These are phyloP conservation scores for Ophiostoma perfectum DNA, from an alignment of 2,329 filamentous ascomycete genomes.

Conservation along the genomic window DNA sequence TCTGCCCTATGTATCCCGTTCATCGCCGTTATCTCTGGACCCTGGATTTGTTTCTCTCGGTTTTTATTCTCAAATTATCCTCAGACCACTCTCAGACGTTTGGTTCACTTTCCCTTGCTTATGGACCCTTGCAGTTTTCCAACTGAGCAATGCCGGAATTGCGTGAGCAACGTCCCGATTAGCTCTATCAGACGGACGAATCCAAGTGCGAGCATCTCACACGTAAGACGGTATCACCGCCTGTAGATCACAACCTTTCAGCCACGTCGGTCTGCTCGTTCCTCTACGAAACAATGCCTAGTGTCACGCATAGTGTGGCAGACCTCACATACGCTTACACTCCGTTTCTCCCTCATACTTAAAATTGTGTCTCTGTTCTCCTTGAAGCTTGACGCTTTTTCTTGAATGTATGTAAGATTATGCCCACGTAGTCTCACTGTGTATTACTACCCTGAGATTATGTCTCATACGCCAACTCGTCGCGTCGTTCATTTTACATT, in stretches of 20 bases:
- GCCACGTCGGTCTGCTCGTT: not conserved
- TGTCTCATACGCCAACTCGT: not conserved
- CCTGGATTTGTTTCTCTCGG: not conserved
- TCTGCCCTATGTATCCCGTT: not conserved
- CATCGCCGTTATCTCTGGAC: not conserved
- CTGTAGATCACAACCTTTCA: not conserved
- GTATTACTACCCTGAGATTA: not conserved
- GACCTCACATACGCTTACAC: not conserved
- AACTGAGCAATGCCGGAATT: no score
- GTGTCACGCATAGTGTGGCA: not conserved
- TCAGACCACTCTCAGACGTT: no score
- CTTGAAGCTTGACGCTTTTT: not conserved
- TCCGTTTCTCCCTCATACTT: not conserved
- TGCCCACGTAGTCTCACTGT: not conserved
- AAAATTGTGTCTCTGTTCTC: not conserved
- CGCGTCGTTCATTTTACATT: slow-evolving; percentile 5
- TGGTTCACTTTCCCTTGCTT: not conserved
- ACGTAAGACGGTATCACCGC: not conserved
- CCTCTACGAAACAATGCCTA: not conserved
- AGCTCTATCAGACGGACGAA: not conserved
- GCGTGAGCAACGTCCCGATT: not conserved
- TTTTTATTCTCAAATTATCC: not conserved
- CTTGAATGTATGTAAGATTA: not conserved
- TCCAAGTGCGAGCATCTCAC: not conserved
- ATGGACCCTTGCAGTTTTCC: not conserved